A percentile compares a stretch with the other conserved stretches of the same genome.
These are phyloP conservation scores for Blastomyces emzantsi DNA, from an alignment of 2,329 filamentous ascomycete species.

Conservation along the genomic window DNA sequence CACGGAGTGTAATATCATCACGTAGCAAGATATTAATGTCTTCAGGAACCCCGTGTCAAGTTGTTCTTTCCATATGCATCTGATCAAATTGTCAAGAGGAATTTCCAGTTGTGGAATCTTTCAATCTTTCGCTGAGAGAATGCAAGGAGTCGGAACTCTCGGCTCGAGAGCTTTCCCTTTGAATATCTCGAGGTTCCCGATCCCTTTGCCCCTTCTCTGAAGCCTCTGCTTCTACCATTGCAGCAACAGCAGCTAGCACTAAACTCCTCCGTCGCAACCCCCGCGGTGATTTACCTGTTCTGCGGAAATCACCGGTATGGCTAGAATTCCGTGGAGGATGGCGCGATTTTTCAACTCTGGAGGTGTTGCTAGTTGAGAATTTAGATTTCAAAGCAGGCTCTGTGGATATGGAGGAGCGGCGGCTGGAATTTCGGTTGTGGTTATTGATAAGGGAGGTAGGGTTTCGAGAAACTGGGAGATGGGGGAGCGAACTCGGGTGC, in stretches of 20 bases:
- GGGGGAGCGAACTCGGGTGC: constrained; percentile 17
- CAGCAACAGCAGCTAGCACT: constrained; percentile 17
- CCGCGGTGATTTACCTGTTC: constrained; percentile 3
- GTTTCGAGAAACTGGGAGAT: constrained; percentile 6
- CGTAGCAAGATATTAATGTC: no score
- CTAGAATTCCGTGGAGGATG: background rate
- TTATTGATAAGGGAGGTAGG: background rate
- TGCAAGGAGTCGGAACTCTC: background rate
- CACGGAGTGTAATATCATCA: background rate
- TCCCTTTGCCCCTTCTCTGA: background rate
- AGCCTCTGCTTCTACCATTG: constrained; percentile 15
- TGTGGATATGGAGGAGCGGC: background rate
- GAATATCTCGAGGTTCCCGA: background rate
- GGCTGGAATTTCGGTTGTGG: background rate
- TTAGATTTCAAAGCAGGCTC: background rate
- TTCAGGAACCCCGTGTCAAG: no score
- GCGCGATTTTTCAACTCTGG: constrained; percentile 5
- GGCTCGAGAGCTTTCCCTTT: background rate
- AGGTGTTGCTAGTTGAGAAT: background rate
- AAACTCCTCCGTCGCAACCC: constrained; percentile 17
- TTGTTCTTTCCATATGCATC: background rate
- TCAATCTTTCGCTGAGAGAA: background rate
- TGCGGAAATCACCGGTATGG: constrained; percentile 3
- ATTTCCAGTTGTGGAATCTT: background rate
- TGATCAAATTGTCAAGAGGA: background rate